These are phyloP conservation scores for Solanum etuberosum DNA, from an alignment of 257 asterid species.

Conservation along the genomic window DNA sequence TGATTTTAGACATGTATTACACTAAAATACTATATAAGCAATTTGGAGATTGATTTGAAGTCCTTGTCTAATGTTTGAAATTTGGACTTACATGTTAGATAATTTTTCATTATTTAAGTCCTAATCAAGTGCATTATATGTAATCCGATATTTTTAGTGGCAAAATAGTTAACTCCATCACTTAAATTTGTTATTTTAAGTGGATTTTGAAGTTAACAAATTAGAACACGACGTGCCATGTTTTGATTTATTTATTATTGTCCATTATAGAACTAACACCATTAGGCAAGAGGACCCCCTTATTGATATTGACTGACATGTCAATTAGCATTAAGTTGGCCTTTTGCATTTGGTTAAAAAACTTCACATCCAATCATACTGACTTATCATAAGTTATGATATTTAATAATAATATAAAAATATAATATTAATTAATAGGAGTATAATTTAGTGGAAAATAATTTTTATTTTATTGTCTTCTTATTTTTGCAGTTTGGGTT, in stretches of 20 bases:
- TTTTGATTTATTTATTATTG: background rate
- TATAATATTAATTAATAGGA: background rate
- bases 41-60: background rate
- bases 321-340: background rate
- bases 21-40: background rate
- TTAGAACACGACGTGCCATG: background rate
- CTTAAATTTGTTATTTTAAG: background rate
- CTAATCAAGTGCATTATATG: background rate
- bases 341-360: background rate
- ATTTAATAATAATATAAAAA: background rate
- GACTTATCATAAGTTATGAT: background rate
- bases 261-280: background rate
- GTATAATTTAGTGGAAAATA: background rate
- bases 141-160: background rate
- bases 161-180: background rate
- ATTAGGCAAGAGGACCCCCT: background rate
- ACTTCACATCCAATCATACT: background rate
- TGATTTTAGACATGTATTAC: background rate
- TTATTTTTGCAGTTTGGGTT: background rate
- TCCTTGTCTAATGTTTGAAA: background rate
- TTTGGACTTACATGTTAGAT: background rate
- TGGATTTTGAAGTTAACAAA: background rate
- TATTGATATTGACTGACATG: background rate
- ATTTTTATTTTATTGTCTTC: background rate
- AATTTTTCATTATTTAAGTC: background rate